Conservation (phyloP, 768 basidiomycete genomes). For the Cystobasidium onofrii region DNA sequence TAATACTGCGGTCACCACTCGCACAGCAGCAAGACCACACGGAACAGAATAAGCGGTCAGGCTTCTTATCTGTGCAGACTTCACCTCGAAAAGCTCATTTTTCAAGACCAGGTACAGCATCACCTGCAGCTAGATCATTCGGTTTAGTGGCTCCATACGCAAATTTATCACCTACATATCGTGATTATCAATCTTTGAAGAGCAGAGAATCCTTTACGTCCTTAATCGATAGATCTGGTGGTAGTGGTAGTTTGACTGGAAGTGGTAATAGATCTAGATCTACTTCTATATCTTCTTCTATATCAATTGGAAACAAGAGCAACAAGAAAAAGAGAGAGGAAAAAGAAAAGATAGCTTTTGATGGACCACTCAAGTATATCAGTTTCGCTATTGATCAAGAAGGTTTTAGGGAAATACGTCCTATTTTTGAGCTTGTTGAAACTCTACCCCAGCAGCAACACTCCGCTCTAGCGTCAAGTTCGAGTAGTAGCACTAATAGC, state of each 20-base stretch:
- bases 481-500: too few relatives aligned
- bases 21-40: neutral
- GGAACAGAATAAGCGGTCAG: neutral
- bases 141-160: neutral
- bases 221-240: neutral
- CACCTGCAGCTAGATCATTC: conserved; percentile 5
- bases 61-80: neutral
- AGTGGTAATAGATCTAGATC: neutral
- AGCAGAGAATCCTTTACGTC: neutral
- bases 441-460: too few relatives aligned
- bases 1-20: neutral
- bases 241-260: too few relatives aligned
- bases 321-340: too few relatives aligned
- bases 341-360: neutral
- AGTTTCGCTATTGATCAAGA: conserved; percentile 15
- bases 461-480: too few relatives aligned
- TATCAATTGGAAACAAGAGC: neutral
- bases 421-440: conserved; percentile 6
- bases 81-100: neutral
- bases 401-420: conserved; percentile 3
- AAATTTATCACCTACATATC: neutral
- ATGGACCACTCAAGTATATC: neutral
- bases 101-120: neutral
- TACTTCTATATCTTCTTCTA: neutral
- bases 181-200: conserved; percentile 5